Base-by-base conservation (phyloP, 768 basidiomycete species). In the Cystoderma amianthinum region DNA sequence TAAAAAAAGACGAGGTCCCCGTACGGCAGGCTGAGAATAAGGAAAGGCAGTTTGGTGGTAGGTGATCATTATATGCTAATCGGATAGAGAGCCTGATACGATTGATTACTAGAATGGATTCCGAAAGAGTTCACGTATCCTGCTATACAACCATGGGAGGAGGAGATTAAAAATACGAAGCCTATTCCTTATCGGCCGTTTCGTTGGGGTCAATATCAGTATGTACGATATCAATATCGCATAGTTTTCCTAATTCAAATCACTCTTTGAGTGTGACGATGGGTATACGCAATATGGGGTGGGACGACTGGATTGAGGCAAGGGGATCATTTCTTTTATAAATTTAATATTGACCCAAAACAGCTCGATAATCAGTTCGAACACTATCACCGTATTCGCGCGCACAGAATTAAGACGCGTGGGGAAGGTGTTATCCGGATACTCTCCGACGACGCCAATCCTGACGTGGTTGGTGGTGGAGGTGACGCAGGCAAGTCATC, bases 241-340 rank as follows among this genome's bases (percentile, higher is more conserved):
- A 28, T 28, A 28, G 7, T 28, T 38, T 23, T 11, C 23, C n/a
- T n/a, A n/a, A n/a, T n/a, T 19, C n/a, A 28, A 17, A 12, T 12
- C 20, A 36, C 21, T n/a, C 21, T 19, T 24, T 9, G 37, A 84
- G 81, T 48, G 67, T 82, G 32, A 85, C 80, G 22, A 85, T 84
- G 80, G 81, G 76, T 46, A 74, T 82, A 50, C 72, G 77, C 28
- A 60, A 53, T 37, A 84, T 86, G 81, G 64, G 64, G 6, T 87
- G 79, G 78, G 68, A 71, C 30, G 75, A 81, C 40, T 86, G 84
- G 85, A 76, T 87, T 35, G 80, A 85, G 63, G 80, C 78, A 45
- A n/a, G 57, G 44, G 23, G 17, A n/a, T 36, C 18, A n/a, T 25
- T 43, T 36, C 15, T 39, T n/a, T 19, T n/a, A 12, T 11, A 17